These are phyloP conservation scores for Yamadazyma diddensiae DNA, from an alignment of 1,139 yeast genomes.

Conservation along the genomic window DNA sequence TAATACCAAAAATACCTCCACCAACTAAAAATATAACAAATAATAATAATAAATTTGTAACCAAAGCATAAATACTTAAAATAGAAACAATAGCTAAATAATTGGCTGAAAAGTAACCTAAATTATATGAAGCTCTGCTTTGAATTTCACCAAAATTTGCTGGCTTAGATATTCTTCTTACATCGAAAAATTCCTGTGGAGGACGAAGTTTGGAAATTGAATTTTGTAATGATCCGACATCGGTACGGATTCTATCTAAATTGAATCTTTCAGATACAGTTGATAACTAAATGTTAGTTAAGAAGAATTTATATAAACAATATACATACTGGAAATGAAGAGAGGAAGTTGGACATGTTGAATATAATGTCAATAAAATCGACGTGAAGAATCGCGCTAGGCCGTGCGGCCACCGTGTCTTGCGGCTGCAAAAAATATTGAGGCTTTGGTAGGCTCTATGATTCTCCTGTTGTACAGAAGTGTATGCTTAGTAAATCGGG, in stretches of 20 bases:
- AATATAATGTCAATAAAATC: too few species aligned
- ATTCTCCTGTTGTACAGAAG: too few species aligned
- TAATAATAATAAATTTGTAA: constrained; percentile 79
- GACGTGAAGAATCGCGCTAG: too few species aligned
- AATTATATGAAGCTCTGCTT: constrained; percentile 79
- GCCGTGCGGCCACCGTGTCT: too few species aligned
- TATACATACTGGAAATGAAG: constrained; percentile 18
- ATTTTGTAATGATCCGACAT: constrained; percentile 46
- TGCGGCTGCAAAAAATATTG: too few species aligned
- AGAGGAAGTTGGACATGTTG: constrained; percentile 15
- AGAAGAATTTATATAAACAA: constrained; percentile 2
- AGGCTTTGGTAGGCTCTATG: too few species aligned
- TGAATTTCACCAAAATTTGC: constrained; percentile 86
- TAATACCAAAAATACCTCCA: constrained; percentile 77
- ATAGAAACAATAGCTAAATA: constrained; percentile 73
- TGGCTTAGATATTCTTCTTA: constrained; percentile 87
- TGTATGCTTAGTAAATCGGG: too few species aligned
- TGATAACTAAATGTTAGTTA: constrained; percentile 30
- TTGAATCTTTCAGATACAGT: constrained; percentile 49
- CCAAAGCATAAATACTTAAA: constrained; percentile 54
- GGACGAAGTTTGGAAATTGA: constrained; percentile 76
- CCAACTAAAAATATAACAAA: constrained; percentile 71
- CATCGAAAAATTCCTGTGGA: constrained; percentile 90
- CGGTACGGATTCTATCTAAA: constrained; percentile 47
- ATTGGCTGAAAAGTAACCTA: constrained; percentile 86